phyloP scores from a whole-genome alignment of 768 basidiomycete genomes.

The Rhodotorula sphaerocarpa region DNA sequence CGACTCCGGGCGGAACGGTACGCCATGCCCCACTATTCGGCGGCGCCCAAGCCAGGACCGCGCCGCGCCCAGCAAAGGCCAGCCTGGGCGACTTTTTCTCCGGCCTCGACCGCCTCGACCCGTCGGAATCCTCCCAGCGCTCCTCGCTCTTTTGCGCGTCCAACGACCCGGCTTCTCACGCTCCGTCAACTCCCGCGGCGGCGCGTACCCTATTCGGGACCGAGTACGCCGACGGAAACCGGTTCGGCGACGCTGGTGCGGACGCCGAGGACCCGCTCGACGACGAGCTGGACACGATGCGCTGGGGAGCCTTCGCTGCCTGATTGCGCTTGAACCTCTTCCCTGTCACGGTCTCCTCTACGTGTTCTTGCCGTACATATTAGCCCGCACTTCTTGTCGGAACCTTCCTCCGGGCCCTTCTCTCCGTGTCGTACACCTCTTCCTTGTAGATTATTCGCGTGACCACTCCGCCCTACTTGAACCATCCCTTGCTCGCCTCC shows the following conservation, averaged over 20 bases:
- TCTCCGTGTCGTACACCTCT: no score
- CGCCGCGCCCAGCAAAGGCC: neutral
- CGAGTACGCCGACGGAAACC: conserved; percentile 2
- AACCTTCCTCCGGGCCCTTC: no score
- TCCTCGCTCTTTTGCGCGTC: neutral
- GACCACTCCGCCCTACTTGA: neutral
- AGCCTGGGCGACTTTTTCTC: no score
- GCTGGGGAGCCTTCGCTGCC: neutral
- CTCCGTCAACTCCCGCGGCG: conserved; percentile 10
- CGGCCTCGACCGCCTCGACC: neutral
- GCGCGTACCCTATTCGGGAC: conserved; percentile 19
- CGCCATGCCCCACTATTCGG: no score
- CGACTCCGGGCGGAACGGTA: no score
- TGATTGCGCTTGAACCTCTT: no score
- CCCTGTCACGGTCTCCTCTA: neutral
- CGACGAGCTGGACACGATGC: neutral
- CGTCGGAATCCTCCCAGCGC: neutral
- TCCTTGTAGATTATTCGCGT: neutral
- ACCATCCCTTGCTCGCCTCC: no score
- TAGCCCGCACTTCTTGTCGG: neutral
- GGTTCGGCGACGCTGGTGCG: neutral
- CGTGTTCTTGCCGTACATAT: neutral
- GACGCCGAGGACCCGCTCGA: neutral
- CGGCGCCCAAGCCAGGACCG: neutral
- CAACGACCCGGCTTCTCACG: neutral